These are phyloP conservation scores for Boeremia exigua DNA, from an alignment of 2,329 filamentous ascomycete genomes.

Conservation along the genomic window DNA sequence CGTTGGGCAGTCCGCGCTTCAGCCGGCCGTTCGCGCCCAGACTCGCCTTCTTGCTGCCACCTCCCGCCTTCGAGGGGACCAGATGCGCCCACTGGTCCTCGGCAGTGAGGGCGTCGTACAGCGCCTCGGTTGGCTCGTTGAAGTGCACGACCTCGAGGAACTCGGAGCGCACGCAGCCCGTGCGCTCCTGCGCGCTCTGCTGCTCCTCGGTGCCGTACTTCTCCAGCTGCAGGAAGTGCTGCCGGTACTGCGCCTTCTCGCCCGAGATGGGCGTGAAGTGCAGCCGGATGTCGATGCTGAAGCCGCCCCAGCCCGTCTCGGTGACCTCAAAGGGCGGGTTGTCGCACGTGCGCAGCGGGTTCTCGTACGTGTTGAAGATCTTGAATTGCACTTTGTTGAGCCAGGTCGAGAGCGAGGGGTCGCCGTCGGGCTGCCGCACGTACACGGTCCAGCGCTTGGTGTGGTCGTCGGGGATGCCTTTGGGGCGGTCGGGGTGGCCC, in stretches of 20 bases:
- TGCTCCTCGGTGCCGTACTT: conserved; percentile 79
- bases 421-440: conserved; percentile 86
- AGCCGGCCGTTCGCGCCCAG: conserved; percentile 41
- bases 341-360: conserved; percentile 79
- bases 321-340: conserved; percentile 80
- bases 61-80: conserved; percentile 44
- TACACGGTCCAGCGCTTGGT: conserved; percentile 97
- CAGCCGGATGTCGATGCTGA: conserved; percentile 93
- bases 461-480: conserved; percentile 82
- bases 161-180: conserved; percentile 74
- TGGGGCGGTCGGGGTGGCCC: conserved; percentile 66
- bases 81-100: conserved; percentile 66
- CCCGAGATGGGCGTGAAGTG: conserved; percentile 87
- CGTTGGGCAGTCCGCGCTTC: conserved; percentile 44
- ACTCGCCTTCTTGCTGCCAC: conserved; percentile 50
- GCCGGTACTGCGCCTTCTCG: conserved; percentile 95
- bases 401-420: conserved; percentile 89
- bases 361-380: conserved; percentile 94
- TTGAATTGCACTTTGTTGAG: conserved; percentile 97
- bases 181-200: conserved; percentile 59
- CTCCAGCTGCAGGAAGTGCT: conserved; percentile 89
- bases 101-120: conserved; percentile 84
- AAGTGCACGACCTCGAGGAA: conserved; percentile 94
- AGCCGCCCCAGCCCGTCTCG: conserved; percentile 98
- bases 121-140: conserved; percentile 93